A percentile compares a stretch with the other conserved stretches of the same genome.
These are phyloP conservation scores for Chlorella sorokiniana DNA, from an alignment of 139 green algal genomes.

Conservation along the genomic window DNA sequence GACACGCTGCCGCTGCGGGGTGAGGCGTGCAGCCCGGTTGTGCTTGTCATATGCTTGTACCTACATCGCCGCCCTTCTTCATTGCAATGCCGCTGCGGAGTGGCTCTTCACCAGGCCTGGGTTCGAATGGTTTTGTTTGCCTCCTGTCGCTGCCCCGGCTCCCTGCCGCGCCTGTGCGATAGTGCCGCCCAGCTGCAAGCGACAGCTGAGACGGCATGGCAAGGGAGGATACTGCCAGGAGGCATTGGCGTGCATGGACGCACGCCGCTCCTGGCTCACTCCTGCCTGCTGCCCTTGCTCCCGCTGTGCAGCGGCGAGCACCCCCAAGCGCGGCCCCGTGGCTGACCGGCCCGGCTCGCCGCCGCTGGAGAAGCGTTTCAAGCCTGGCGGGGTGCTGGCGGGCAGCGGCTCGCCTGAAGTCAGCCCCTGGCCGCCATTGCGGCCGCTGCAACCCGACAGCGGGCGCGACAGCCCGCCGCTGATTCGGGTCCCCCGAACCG, in stretches of 20 bases:
- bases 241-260: not conserved
- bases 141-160: too few relatives aligned
- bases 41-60: not conserved
- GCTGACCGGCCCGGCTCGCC: slow-evolving; percentile 1
- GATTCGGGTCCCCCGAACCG: too few relatives aligned
- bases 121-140: too few relatives aligned
- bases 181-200: too few relatives aligned
- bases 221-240: too few relatives aligned
- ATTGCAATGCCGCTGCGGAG: too few relatives aligned
- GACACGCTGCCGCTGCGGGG: slow-evolving; percentile 32
- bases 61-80: too few relatives aligned
- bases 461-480: not conserved
- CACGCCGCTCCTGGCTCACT: not conserved
- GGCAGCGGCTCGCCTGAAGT: not conserved
- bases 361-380: slow-evolving; percentile 22
- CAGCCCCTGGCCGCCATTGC: not conserved
- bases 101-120: too few relatives aligned
- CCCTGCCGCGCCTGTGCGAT: too few relatives aligned
- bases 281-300: not conserved
- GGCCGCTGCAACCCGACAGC: not conserved
- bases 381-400: not conserved
- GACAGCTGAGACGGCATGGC: too few relatives aligned
- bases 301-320: not conserved
- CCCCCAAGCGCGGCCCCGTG: not conserved
- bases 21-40: not conserved